These are phyloP conservation scores for Neurospora sp. DNA, from an alignment of 2,329 filamentous ascomycete species.

Conservation along the genomic window DNA sequence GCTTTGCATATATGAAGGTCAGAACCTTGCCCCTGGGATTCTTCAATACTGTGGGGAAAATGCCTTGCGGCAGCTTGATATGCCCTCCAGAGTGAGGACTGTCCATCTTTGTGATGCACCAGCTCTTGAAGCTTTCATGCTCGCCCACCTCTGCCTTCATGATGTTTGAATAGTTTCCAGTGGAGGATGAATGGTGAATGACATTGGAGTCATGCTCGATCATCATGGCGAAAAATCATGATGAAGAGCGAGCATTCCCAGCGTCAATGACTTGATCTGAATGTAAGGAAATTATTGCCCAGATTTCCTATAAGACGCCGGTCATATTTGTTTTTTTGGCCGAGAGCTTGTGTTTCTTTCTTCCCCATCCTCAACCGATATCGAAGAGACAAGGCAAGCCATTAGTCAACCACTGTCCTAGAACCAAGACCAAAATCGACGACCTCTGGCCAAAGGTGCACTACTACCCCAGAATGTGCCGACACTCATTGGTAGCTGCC, in stretches of 20 bases:
- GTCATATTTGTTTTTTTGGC: not conserved
- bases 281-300: not conserved
- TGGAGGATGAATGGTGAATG: not conserved
- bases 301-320: accelerated
- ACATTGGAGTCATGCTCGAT: not conserved
- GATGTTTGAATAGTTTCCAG: not conserved
- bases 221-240: not conserved
- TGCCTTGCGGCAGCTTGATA: not conserved
- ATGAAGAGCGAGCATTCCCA: not conserved
- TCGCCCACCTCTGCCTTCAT: not conserved
- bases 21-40: not conserved
- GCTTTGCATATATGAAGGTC: not conserved
- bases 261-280: not conserved
- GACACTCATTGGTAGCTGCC: not conserved
- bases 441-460: not conserved
- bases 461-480: not conserved
- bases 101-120: not conserved
- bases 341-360: not conserved
- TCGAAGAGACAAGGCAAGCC: not conserved
- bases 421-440: not conserved
- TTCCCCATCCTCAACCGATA: not conserved
- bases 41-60: not conserved
- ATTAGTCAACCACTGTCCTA: not conserved
- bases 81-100: not conserved
- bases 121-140: not conserved